Conservation (phyloP, 2,329 filamentous ascomycete species). For the Aspergillus sp. region DNA sequence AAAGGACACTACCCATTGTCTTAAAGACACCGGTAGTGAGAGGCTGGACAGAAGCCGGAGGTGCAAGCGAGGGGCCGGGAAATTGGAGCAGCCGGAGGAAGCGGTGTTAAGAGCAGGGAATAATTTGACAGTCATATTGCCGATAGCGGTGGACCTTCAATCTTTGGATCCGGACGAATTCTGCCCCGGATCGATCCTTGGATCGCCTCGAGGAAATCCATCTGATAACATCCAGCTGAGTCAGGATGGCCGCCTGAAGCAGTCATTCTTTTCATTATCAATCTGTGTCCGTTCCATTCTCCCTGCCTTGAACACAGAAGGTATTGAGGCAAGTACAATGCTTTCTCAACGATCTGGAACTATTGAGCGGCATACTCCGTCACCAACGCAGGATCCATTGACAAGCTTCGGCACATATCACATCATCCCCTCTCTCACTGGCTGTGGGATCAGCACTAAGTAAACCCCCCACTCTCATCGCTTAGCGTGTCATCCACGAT, state of each 20-base stretch:
- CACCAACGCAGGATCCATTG: too few relatives aligned
- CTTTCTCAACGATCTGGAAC: too few relatives aligned
- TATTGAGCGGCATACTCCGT: too few relatives aligned
- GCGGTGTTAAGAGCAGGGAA: conserved; percentile 2
- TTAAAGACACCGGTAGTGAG: background rate
- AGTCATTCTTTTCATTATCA: background rate
- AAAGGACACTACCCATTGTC: background rate
- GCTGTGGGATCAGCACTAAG: too few relatives aligned
- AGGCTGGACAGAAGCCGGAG: background rate
- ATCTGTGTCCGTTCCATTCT: too few relatives aligned
- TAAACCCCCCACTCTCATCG: too few relatives aligned
- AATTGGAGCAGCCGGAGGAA: background rate
- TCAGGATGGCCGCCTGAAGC: background rate
- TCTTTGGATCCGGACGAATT: background rate
- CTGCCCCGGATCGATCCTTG: background rate
- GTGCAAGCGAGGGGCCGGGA: background rate
- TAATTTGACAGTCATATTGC: conserved; percentile 4
- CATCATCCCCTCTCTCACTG: too few relatives aligned
- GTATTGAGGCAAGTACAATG: too few relatives aligned
- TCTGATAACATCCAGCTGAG: background rate
- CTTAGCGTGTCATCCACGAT: too few relatives aligned
- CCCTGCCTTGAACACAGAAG: too few relatives aligned
- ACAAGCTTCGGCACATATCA: too few relatives aligned
- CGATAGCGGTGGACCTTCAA: conserved; percentile 3
- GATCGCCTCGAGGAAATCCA: background rate